Base-by-base conservation (phyloP, 179 eudicot genomes). In the Corrigiola litoralis region DNA sequence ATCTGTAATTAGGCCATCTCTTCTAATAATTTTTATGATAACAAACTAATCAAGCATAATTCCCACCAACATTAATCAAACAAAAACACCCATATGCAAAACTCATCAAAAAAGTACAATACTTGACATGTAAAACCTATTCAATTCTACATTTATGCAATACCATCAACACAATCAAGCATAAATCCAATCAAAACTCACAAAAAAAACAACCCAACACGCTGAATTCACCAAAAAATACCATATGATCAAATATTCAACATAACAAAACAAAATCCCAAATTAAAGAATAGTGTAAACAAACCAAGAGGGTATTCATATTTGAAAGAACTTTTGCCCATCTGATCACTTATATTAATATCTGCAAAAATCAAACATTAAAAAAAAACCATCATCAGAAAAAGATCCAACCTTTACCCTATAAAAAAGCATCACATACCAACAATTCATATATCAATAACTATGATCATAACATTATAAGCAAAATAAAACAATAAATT, bases 281-380 rank as follows among this genome's bases (percentile, higher is more conserved):
- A 50, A 17, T 58, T 4, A 51, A 58, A 23, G 51, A 28, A 61
- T n/a, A 67, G 8, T 10, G 33, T 2, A 11, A 38, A 68, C 73
- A 28, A 63, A 75, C 75, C 75, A 61, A 71, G 60, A 20, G 79
- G 75, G 65, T 71, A 62, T 17, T 71, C 72, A 32, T 63, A 38
- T 66, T 71, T 75, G 75, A 75, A 75, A 29, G 79, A 53, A 52
- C 61, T 71, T 66, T 47, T 75, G 17, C 69, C 75, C 79, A 75
- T 75, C 17, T 18, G 6, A 47, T 10, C 54, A 52, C 45, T 57
- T 59, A 38, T 52, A 66, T 52, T 61, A 5, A 5, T 21, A 29
- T 34, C 78, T 74, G 70, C 55, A 57, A 69, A 33, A 33, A 54
- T 29, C 42, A 64, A 33, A 36, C 37, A 62, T n/a, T 7, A 33